Percentiles rank a stretch among this genome's conserved stretches.
phyloP scores from a whole-genome alignment of 2,329 filamentous ascomycete genomes.

The Aspergillus novoparasiticus region DNA sequence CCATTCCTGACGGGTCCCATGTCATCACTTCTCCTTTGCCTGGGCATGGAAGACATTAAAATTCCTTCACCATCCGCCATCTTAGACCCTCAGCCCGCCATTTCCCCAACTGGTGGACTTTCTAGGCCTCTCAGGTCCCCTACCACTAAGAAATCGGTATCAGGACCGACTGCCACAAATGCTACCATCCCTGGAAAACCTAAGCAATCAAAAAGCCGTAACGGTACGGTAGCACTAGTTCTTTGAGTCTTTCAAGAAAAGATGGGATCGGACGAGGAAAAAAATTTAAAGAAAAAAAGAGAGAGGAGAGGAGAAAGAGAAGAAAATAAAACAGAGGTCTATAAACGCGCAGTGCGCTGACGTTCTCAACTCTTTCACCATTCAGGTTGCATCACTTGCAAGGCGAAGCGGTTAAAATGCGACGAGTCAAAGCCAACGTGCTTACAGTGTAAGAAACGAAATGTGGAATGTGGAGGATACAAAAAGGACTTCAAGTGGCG shows the following conservation, averaged over 20 bases:
- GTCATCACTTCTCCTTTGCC: slow-evolving; percentile 20
- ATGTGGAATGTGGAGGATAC: slow-evolving; percentile 69
- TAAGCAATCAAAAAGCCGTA: slow-evolving; percentile 75
- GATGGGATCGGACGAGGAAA: slow-evolving; percentile 11
- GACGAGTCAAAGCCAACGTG: slow-evolving; percentile 72
- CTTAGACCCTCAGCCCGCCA: slow-evolving; percentile 41
- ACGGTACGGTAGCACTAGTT: slow-evolving; percentile 57
- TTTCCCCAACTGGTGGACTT: slow-evolving; percentile 26
- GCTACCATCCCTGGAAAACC: slow-evolving; percentile 51
- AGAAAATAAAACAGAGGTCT: slow-evolving; percentile 9
- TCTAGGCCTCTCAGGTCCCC: slow-evolving; percentile 29
- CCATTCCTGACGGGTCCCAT: slow-evolving; percentile 11
- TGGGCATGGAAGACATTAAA: slow-evolving; percentile 60
- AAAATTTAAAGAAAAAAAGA: neutral
- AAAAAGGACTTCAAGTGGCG: slow-evolving; percentile 78
- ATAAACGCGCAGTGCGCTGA: slow-evolving; percentile 31
- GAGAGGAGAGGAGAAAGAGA: slow-evolving; percentile 2
- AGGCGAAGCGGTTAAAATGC: slow-evolving; percentile 72
- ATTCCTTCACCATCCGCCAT: slow-evolving; percentile 62
- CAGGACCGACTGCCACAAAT: slow-evolving; percentile 10
- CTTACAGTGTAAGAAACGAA: slow-evolving; percentile 66
- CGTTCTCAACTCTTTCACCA: slow-evolving; percentile 24
- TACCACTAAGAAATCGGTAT: slow-evolving; percentile 24
- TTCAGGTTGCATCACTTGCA: slow-evolving; percentile 72
- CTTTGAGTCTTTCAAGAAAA: slow-evolving; percentile 12